Conservation (phyloP, 306 rosid genomes). For the Begonia loranthoides region DNA sequence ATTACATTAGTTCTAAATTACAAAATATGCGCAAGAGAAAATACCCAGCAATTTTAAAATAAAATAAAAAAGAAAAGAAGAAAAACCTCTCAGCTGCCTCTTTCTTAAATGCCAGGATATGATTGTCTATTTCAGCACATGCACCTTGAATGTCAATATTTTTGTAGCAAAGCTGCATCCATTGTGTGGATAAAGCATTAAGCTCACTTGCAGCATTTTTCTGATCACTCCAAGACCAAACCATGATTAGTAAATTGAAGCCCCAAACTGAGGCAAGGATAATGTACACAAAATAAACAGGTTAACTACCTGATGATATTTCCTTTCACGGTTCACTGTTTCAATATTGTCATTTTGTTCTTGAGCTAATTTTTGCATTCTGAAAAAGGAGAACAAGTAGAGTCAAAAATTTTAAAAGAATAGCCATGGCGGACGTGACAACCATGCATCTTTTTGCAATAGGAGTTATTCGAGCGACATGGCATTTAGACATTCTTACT, state of each 20-base stretch:
- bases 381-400: constrained; percentile 15
- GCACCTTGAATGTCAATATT: constrained; percentile 70
- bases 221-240: constrained; percentile 26
- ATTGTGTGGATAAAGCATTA: constrained; percentile 73
- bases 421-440: not conserved
- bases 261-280: not conserved
- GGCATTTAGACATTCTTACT: too few species aligned
- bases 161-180: constrained; percentile 82
- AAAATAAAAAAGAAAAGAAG: not conserved
- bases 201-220: constrained; percentile 91
- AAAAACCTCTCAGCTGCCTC: constrained; percentile 61
- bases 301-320: constrained; percentile 72
- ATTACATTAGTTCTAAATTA: constrained; percentile 11
- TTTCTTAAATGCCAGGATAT: constrained; percentile 34
- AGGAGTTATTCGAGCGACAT: too few species aligned
- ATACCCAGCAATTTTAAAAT: not conserved
- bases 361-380: constrained; percentile 83
- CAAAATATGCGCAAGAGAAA: constrained; percentile 8
- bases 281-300: not conserved
- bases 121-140: constrained; percentile 49
- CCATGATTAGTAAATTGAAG: too few species aligned
- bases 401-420: too few species aligned
- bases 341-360: constrained; percentile 66
- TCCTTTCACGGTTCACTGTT: constrained; percentile 83
- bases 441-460: not conserved